These are phyloP conservation scores for Sclerotinia trifoliorum DNA, from an alignment of 2,329 filamentous ascomycete species.

Conservation along the genomic window DNA sequence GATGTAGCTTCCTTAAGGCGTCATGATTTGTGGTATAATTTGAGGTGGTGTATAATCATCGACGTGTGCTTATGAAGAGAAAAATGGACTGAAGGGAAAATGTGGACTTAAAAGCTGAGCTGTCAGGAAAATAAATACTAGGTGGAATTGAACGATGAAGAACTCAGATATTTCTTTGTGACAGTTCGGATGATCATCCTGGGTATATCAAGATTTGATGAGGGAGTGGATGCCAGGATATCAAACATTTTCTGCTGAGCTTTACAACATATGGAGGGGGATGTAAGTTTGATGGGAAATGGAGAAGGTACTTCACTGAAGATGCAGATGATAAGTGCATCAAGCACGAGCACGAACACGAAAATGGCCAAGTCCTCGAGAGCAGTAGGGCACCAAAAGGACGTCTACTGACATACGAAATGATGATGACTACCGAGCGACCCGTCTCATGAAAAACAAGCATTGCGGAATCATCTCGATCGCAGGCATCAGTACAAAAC, in stretches of 20 bases:
- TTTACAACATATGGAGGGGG: not conserved
- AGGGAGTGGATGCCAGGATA: not conserved
- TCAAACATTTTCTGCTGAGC: fast-evolving
- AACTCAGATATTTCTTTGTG: not conserved
- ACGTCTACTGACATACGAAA: too few species aligned
- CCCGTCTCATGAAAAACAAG: not conserved
- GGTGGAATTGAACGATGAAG: not conserved
- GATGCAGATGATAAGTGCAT: fast-evolving
- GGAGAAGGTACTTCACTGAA: not conserved
- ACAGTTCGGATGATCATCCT: not conserved
- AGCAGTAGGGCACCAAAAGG: not conserved
- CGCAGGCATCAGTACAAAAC: not conserved
- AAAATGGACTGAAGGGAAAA: too few species aligned
- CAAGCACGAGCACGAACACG: not conserved
- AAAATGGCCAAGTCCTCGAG: not conserved
- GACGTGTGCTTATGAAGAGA: too few species aligned
- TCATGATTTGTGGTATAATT: too few species aligned
- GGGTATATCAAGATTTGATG: not conserved
- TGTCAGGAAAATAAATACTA: not conserved
- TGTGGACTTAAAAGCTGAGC: not conserved
- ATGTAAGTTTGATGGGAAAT: not conserved
- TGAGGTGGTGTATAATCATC: too few species aligned
- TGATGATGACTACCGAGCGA: not conserved
- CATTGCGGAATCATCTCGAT: not conserved
- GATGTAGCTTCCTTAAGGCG: too few species aligned